These are phyloP conservation scores for Durio zibethinus DNA, from an alignment of 345 rosid species.

Conservation along the genomic window DNA sequence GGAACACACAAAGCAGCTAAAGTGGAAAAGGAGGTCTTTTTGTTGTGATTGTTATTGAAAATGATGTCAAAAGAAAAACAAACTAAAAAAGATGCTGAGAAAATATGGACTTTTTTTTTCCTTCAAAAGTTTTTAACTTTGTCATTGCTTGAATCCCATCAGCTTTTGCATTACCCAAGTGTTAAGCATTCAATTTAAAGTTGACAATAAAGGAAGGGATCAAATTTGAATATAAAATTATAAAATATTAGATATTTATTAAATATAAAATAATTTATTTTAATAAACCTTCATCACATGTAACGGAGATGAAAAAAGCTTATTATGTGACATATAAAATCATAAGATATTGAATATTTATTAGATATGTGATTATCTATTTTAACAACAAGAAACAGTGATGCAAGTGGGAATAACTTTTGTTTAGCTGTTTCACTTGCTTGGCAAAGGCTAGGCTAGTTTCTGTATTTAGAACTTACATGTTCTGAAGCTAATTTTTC, in stretches of 20 bases:
- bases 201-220: too few relatives aligned
- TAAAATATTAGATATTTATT: too few relatives aligned
- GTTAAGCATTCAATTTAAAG: too few relatives aligned
- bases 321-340: too few relatives aligned
- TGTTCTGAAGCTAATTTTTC: not conserved
- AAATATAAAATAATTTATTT: too few relatives aligned
- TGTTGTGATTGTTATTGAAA: slow-evolving; percentile 30
- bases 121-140: not conserved
- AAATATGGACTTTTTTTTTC: slow-evolving; percentile 14
- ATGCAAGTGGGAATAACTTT: not conserved
- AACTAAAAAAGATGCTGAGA: not conserved
- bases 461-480: not conserved
- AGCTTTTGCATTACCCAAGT: slow-evolving; percentile 2
- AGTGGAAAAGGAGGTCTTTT: slow-evolving; percentile 8
- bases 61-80: slow-evolving; percentile 12
- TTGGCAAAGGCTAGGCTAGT: not conserved
- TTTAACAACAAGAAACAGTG: slow-evolving; percentile 16
- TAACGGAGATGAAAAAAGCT: too few relatives aligned
- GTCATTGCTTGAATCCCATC: slow-evolving; percentile 4
- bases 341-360: too few relatives aligned
- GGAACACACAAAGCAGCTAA: not conserved
- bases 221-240: too few relatives aligned
- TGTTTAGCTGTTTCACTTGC: not conserved
- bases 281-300: too few relatives aligned
- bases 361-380: too few relatives aligned